phyloP scores from a whole-genome alignment of 73 alveolate species.

The Paramecium caudatum region DNA sequence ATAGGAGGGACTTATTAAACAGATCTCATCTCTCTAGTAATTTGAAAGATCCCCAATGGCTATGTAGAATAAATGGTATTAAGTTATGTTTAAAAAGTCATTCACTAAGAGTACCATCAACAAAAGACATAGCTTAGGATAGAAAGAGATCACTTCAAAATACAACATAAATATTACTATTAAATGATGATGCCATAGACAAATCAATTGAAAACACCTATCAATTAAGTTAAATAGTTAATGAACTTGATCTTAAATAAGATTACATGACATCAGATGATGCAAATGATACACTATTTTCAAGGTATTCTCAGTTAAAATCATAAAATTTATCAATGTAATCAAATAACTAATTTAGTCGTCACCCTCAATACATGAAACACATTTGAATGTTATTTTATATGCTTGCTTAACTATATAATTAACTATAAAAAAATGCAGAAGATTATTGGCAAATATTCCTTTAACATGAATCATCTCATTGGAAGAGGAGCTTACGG shows the following conservation, averaged over 20 bases:
- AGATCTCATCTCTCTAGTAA: neutral
- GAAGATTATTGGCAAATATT: constrained; percentile 52
- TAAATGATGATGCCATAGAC: neutral
- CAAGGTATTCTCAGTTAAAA: neutral
- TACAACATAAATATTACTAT: neutral
- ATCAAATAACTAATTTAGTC: no score
- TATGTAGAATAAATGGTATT: neutral
- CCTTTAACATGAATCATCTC: constrained; percentile 31
- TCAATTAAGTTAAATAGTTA: neutral
- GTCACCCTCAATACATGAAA: no score
- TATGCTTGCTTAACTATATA: no score
- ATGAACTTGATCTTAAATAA: neutral
- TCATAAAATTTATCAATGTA: neutral
- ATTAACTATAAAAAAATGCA: no score
- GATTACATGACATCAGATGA: constrained; percentile 11
- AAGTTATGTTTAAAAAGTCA: neutral
- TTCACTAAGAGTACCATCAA: neutral
- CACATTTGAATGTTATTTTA: no score
- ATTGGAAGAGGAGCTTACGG: constrained; percentile 65
- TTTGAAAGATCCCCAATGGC: constrained; percentile 15
- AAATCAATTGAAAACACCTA: neutral
- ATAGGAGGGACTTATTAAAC: neutral
- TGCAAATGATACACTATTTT: neutral
- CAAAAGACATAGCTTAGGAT: neutral
- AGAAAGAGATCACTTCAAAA: neutral